Base-by-base conservation (phyloP, 169 alveolate genomes). In the Eimeria sp. region DNA sequence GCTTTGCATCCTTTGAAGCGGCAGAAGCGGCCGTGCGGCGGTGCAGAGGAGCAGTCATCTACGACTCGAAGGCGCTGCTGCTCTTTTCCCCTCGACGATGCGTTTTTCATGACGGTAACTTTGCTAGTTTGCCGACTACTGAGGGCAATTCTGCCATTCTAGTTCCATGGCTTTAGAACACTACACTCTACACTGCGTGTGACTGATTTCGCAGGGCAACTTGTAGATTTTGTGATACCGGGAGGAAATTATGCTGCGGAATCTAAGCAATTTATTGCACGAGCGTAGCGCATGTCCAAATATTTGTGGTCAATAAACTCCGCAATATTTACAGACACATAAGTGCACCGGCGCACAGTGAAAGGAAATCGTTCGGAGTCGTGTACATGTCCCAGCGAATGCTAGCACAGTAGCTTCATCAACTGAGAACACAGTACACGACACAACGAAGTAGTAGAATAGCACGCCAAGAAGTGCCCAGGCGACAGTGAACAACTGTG, bases 11-110 rank as follows among this genome's bases (percentile, higher is more conserved):
- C 2, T 94, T 94, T 62, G 96, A 94, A 60, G 96, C 96, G 30
- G 96, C 96, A 3, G 96, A 88, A 27, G 96, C 90, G 20, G 96
- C 96, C 6, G 90, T 94, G 71, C 93, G 96, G 14, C 74, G 80
- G 89, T 94, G 96, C 68, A 94, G 96, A 56, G 96, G 89, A 33
- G 85, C 94, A 0, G 94, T 94, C 0, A 66, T 94, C 18, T 94
- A 82, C 68, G 96, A 94, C 62, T 33, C 91, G 54, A 88, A 89
- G 30, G 96, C 96, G 13, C 82, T 94, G 14, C 64, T 94, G 33
- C 89, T 94, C 43, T 94, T 94, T 58, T 83, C 96, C 16, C 96
- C 96, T 30, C 77, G 96, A 23, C 93, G 96, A n/a, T 94, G 96
- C 62, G 89, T 94, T 20, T 68, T 46, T 56, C 78, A 82, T 80